A percentile compares a stretch with the other conserved stretches of the same genome.
Conservation (phyloP, 2,329 filamentous ascomycete genomes). For the Cladosporium sp. region DNA sequence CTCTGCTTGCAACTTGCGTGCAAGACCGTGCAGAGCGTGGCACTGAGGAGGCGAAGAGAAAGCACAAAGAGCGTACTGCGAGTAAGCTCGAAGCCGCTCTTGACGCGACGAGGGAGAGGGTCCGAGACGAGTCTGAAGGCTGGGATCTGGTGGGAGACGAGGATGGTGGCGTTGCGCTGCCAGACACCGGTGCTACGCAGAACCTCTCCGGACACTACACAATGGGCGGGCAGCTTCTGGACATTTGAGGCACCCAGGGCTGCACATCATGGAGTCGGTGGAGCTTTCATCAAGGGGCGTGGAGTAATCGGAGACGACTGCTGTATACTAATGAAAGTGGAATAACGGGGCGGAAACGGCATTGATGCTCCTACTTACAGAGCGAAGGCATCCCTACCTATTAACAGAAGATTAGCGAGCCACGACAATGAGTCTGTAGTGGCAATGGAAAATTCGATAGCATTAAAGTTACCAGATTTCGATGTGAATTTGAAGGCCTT, state of each 20-base stretch:
- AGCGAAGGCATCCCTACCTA: too few species aligned
- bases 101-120: slow-evolving; percentile 33
- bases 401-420: too few species aligned
- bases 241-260: slow-evolving; percentile 23
- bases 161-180: slow-evolving; percentile 29
- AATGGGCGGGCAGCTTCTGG: slow-evolving; percentile 20
- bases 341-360: too few species aligned
- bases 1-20: slow-evolving; percentile 61
- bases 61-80: slow-evolving; percentile 23
- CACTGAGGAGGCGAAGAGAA: slow-evolving; percentile 23
- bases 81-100: slow-evolving; percentile 24
- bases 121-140: slow-evolving; percentile 34
- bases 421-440: too few species aligned
- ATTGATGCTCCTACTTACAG: too few species aligned
- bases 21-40: slow-evolving; percentile 32
- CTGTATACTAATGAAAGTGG: too few species aligned
- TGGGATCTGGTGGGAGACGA: slow-evolving; percentile 36
- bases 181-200: neutral
- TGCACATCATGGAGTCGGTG: too few species aligned
- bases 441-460: too few species aligned
- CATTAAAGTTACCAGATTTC: too few species aligned
- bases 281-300: too few species aligned
- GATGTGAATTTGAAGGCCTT: too few species aligned
- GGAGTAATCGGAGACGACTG: too few species aligned
- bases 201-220: slow-evolving; percentile 19